phyloP scores from a whole-genome alignment of 202 grass and related monocot species.

The Digitaria exilis region DNA sequence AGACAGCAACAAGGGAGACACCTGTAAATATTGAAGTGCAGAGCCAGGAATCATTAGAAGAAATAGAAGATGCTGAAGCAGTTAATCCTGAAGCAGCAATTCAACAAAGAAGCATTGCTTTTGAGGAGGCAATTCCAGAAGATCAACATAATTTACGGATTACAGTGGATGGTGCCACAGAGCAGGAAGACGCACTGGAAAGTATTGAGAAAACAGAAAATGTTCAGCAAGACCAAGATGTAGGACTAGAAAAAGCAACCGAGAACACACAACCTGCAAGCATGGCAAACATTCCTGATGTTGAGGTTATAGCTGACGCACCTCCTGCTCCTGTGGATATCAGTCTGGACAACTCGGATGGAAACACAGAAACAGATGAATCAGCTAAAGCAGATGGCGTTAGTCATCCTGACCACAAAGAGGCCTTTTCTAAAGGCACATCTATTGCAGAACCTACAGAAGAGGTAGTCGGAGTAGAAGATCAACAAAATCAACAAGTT shows the following conservation, averaged over 20 bases:
- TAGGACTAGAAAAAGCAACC: slow-evolving; percentile 36
- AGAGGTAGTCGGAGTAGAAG: slow-evolving; percentile 24
- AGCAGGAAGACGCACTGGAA: neutral
- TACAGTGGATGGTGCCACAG: neutral
- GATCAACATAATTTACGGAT: neutral
- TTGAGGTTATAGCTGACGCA: slow-evolving; percentile 35
- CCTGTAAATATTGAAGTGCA: slow-evolving; percentile 22
- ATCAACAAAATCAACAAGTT: slow-evolving; percentile 22
- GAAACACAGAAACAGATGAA: slow-evolving; percentile 39
- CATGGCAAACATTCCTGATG: neutral
- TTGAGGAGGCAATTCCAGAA: slow-evolving; percentile 41
- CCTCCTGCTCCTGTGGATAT: too few species aligned
- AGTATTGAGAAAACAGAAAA: slow-evolving; percentile 11
- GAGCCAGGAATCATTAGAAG: slow-evolving; percentile 38
- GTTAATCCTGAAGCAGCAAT: slow-evolving; percentile 21
- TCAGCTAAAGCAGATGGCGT: neutral
- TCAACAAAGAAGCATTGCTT: slow-evolving; percentile 34
- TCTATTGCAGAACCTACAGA: slow-evolving; percentile 20
- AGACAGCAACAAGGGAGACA: slow-evolving; percentile 19
- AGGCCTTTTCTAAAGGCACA: slow-evolving; percentile 18
- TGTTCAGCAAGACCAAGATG: slow-evolving; percentile 24
- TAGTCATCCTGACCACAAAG: slow-evolving; percentile 15
- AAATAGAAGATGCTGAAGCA: slow-evolving; percentile 23
- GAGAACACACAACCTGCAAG: slow-evolving; percentile 29
- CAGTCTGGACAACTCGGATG: neutral